phyloP scores from a whole-genome alignment of 768 basidiomycete species.

The Tylopilus subfusipes region DNA sequence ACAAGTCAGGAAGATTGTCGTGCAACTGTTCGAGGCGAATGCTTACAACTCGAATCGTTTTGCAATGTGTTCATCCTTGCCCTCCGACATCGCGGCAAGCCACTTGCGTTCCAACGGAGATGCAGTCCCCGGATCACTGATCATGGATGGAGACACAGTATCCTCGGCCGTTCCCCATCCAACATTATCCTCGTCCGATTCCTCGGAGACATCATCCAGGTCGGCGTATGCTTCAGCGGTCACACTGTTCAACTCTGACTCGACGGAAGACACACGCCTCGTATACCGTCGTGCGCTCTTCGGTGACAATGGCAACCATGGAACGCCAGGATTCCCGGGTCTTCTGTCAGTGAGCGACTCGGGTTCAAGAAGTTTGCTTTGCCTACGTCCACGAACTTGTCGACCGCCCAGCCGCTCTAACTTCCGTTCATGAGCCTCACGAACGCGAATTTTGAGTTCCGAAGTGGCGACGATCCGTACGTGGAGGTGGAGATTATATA shows the following conservation, averaged over 20 bases:
- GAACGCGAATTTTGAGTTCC: conserved; percentile 71
- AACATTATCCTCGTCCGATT: conserved; percentile 44
- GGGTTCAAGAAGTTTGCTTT: conserved; percentile 16
- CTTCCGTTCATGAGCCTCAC: conserved; percentile 39
- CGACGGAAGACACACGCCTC: conserved; percentile 43
- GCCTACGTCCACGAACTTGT: conserved; percentile 21
- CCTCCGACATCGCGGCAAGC: conserved; percentile 88
- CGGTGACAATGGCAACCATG: conserved; percentile 57
- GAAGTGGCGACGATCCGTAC: conserved; percentile 79
- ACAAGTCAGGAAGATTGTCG: background rate
- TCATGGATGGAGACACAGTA: conserved; percentile 57
- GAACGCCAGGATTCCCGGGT: conserved; percentile 20
- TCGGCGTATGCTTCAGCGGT: conserved; percentile 27
- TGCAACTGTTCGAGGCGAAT: background rate
- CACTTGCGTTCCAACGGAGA: conserved; percentile 76
- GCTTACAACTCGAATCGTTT: conserved; percentile 77
- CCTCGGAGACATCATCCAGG: conserved; percentile 36
- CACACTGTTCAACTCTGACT: conserved; percentile 44
- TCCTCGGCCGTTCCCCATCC: conserved; percentile 51
- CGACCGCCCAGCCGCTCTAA: conserved; percentile 26
- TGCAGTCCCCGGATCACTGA: conserved; percentile 78
- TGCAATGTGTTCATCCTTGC: conserved; percentile 65
- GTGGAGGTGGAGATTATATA: conserved; percentile 81
- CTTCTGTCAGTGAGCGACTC: conserved; percentile 18
- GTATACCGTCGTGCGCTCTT: conserved; percentile 47